Base-by-base conservation (phyloP, 352 stramenopile genomes). In the Phytophthora cactorum region DNA sequence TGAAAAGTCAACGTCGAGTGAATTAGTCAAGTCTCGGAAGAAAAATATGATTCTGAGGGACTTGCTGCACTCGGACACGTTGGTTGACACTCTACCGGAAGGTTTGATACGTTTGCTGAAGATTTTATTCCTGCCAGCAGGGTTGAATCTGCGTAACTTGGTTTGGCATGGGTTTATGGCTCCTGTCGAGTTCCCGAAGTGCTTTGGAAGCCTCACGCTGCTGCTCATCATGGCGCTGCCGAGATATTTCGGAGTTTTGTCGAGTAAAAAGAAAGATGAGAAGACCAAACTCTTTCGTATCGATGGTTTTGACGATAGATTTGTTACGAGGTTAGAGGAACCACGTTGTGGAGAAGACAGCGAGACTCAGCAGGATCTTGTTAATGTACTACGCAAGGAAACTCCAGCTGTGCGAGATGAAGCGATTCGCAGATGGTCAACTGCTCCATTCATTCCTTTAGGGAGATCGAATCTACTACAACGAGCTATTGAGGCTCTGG, bases 11-110 rank as follows among this genome's bases (percentile, higher is more conserved):
- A 31, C 15, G 10, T 11, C 39, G 15, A 38, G 14, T 7, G 63
- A 43, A 9, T 14, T 32, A 3, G 39, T 5, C 8, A 68, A 51
- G 29, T 43, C 52, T 36, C 44, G 28, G n/a, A 71, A 65, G 54
- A 90, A 88, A 55, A 86, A 82, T 56, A 79, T 92, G 72, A 92
- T 92, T 36, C 64, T 92, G 10, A 71, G 80, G n/a, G 80, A 89
- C 39, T 47, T 92, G 46, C 70, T 92, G 31, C 77, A 84, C 11
- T 83, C 80, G 1, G 52, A 71, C n/a, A 66, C 68, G 22, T 53
- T 92, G 25, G 28, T 65, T 8, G 46, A 36, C 5, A 52, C 58
- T 2, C 69, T 92, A 3, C 79, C 81, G 0, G 38, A 22, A 4
- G 80, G 78, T 7, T 59, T 92, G 31, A 47, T 88, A 55, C 69